Evolutionary conservation across 2,329 filamentous ascomycete genomes (phyloP).

Genomic region (Arthrobotrys megalospora): DNA sequence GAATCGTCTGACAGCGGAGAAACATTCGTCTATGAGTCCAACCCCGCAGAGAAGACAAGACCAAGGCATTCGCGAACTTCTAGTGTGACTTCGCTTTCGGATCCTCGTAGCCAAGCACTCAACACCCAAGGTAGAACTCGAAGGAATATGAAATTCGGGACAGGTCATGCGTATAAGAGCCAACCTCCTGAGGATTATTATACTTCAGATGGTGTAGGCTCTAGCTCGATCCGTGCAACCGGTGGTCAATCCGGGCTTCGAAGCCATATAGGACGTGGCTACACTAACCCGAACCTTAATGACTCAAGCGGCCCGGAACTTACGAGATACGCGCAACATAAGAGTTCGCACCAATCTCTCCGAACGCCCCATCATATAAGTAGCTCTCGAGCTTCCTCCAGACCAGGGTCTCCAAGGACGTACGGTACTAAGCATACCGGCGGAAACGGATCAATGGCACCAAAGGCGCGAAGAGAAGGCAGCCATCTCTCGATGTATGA

Average conservation of each 20-base stretch:
- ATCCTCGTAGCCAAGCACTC: conserved; percentile 64
- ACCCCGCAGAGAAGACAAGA: conserved; percentile 81
- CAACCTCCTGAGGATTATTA: conserved; percentile 51
- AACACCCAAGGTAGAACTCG: conserved; percentile 37
- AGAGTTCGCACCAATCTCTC: conserved; percentile 61
- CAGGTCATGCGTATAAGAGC: conserved; percentile 44
- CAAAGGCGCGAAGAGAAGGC: conserved; percentile 53
- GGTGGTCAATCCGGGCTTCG: conserved; percentile 41
- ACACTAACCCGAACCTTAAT: conserved; percentile 43
- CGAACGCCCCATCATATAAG: conserved; percentile 52
- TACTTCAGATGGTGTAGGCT: conserved; percentile 53
- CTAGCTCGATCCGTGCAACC: conserved; percentile 32
- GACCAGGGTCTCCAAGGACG: conserved; percentile 52
- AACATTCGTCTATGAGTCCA: conserved; percentile 99
- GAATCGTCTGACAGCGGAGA: conserved; percentile 98
- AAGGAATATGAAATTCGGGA: conserved; percentile 64
- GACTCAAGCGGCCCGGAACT: conserved; percentile 27
- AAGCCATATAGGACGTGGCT: conserved; percentile 57
- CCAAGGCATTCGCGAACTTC: conserved; percentile 90
- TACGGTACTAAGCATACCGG: conserved; percentile 35
- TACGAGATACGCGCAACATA: conserved; percentile 60
- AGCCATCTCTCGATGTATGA: conserved; percentile 62
- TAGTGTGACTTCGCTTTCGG: conserved; percentile 84
- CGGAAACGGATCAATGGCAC: conserved; percentile 29
- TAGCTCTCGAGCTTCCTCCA: conserved; percentile 48